Base-by-base conservation (phyloP, 352 stramenopile genomes). In the Phytophthora palmivora region DNA sequence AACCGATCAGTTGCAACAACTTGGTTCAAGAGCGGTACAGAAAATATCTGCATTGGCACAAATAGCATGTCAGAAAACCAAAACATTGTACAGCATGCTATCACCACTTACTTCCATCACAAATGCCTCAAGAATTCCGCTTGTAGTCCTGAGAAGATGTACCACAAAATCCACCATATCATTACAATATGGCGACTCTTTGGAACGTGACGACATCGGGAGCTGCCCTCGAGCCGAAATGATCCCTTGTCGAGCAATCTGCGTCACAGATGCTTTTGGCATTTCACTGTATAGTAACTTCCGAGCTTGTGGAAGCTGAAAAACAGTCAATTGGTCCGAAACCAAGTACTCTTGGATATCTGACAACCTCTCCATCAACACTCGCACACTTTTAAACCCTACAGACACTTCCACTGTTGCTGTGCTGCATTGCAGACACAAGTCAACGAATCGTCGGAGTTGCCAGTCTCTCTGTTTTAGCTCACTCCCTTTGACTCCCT, bases 11-110 rank as follows among this genome's bases (percentile, higher is more conserved):
- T 9, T 19, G 57, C 44, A 11, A 82, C 37, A 5, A 76, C 28
- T 57, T 84, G 63, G 11, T 69, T 56, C 19, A 88, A 65, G 30
- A 80, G 47, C 9, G 76, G 79, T 8, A 88, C 48, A 2, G 79
- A 85, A 26, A 87, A 67, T 6, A 87, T 54, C 78, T 87, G 36
- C 19, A 63, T 47, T 46, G 10, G 57, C 22, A n/a, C 21, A 53
- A 2, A 44, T 15, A 28, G 24, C 43, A 4, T 21, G 36, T 54
- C 11, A 36, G 21, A 28, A 11, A 51, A 8, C 19, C 2, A 28
- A 36, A 38, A 43, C 6, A 24, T 3, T 28, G 24, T 14, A 30
- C 4, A 22, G 24, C 22, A 51, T 19, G 28, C 15, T 2, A 62
- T 11, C 12, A 21, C 16, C 11, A 61, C 62, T 36, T 60, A 74